phyloP scores from a whole-genome alignment of 345 rosid species.

The Euphorbia tirucalli region DNA sequence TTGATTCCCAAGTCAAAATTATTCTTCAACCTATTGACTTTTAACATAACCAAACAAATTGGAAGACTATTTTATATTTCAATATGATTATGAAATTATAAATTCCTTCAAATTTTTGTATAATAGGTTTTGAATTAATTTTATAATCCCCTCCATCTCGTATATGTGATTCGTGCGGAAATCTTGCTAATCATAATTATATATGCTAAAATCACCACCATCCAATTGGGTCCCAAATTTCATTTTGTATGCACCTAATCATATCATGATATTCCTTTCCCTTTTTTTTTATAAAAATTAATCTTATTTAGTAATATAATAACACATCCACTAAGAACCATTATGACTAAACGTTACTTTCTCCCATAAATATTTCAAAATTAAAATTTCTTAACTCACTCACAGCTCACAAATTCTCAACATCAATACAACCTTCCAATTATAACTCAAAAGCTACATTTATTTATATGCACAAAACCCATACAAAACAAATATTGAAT shows the following conservation, averaged over 20 bases:
- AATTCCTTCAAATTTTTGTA: neutral
- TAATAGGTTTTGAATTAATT: too few relatives aligned
- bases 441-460: neutral
- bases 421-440: neutral
- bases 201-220: conserved; percentile 6
- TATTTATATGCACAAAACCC: neutral
- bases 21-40: conserved; percentile 2
- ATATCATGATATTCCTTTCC: conserved; percentile 3
- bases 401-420: conserved; percentile 4
- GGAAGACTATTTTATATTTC: neutral
- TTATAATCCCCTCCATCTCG: neutral
- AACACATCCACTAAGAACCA: conserved; percentile 11
- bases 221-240: conserved; percentile 2
- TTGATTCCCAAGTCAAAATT: neutral
- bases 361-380: conserved; percentile 2
- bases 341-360: conserved; percentile 24
- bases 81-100: neutral
- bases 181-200: conserved; percentile 8
- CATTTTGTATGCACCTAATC: conserved; percentile 17
- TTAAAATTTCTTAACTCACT: neutral
- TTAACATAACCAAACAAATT: conserved; percentile 2
- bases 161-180: neutral
- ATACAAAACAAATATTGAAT: neutral
- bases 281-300: neutral
- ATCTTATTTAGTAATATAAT: conserved; percentile 10